These are phyloP conservation scores for Alternaria triticina DNA, from an alignment of 2,329 filamentous ascomycete species.

Conservation along the genomic window DNA sequence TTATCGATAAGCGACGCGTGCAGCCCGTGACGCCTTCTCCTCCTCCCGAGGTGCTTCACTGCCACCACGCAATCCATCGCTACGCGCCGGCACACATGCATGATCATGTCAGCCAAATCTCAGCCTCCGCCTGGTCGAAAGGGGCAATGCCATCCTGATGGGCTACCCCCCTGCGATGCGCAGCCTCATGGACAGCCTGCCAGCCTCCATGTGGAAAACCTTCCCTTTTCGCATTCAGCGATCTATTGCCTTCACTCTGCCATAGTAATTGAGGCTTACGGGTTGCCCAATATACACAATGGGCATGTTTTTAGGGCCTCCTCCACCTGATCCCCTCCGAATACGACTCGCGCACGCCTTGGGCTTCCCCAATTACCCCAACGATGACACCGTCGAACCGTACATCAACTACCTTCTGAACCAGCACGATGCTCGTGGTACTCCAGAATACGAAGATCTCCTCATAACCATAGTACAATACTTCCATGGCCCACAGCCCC, in stretches of 20 bases:
- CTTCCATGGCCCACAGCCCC: not conserved
- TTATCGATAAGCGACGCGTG: not conserved
- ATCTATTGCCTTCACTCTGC: not conserved
- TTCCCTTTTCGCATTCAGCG: not conserved
- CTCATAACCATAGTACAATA: not conserved
- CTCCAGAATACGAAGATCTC: conserved; percentile 10
- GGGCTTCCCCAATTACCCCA: conserved; percentile 14
- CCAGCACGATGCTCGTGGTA: conserved; percentile 9
- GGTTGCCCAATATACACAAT: not conserved
- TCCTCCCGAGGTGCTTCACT: not conserved
- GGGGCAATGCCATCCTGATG: no score
- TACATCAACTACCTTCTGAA: conserved; percentile 30
- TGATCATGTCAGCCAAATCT: not conserved
- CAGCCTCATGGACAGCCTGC: not conserved
- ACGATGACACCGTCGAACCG: conserved; percentile 12
- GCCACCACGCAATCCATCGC: not conserved
- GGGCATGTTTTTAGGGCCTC: not conserved
- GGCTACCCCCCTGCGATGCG: not conserved
- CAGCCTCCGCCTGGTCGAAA: not conserved
- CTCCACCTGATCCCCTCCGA: not conserved
- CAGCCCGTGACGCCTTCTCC: not conserved
- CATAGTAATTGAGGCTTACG: not conserved
- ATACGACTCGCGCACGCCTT: conserved; percentile 15
- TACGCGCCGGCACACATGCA: not conserved
- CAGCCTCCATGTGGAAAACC: not conserved